Evolutionary conservation across 2,329 filamentous ascomycete genomes (phyloP).

Genomic region (Diaporthe batatas): DNA sequence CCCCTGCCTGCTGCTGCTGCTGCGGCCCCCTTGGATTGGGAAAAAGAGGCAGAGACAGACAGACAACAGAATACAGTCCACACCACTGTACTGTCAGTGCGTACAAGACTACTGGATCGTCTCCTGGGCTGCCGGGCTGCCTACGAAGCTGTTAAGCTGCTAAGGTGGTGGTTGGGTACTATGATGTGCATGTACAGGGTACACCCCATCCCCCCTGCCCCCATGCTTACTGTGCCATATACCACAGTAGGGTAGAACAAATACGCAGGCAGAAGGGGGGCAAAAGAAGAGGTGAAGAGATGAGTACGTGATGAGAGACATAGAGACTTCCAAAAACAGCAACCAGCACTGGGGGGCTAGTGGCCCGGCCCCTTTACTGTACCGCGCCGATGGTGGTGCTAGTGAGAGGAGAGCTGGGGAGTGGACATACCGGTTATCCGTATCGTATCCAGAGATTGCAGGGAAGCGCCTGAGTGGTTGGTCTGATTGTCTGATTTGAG

Average conservation of each 20-base stretch:
- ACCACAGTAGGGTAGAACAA: no score
- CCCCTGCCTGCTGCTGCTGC: background rate
- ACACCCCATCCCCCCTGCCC: background rate
- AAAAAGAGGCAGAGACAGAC: background rate
- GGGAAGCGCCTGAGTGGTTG: constrained; percentile 24
- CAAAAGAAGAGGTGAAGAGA: background rate
- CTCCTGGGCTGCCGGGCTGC: no score
- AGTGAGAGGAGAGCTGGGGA: constrained; percentile 8
- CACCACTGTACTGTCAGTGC: background rate
- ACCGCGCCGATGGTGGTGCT: constrained; percentile 31
- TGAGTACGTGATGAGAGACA: background rate
- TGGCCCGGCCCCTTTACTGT: constrained; percentile 24
- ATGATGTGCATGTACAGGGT: constrained; percentile 14
- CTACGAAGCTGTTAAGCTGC: background rate
- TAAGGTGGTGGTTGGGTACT: background rate
- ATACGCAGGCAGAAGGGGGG: background rate
- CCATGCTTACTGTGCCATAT: background rate
- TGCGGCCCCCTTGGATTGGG: background rate
- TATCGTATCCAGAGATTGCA: constrained; percentile 42
- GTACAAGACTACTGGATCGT: background rate
- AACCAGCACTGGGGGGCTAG: constrained; percentile 7
- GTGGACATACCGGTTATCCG: constrained; percentile 29
- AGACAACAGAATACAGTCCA: background rate
- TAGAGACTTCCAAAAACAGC: constrained; percentile 23
- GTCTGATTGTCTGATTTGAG: constrained; percentile 28